A percentile compares a stretch with the other conserved stretches of the same genome.
Evolutionary conservation across 345 rosid species (phyloP).

Genomic region (Combretum micranthum): DNA sequence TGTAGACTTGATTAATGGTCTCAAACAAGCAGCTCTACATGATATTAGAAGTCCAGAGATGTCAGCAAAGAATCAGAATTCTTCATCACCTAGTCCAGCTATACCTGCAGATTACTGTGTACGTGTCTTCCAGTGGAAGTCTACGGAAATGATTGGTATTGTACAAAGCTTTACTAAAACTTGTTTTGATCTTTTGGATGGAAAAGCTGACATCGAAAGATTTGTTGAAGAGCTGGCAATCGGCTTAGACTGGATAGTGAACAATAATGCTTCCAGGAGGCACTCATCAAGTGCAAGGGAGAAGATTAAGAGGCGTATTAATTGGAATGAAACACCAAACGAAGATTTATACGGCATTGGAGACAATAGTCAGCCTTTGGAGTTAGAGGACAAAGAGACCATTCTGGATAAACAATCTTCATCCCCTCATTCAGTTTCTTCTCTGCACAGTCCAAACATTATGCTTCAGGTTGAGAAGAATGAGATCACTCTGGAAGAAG

Average conservation of each 20-base stretch:
- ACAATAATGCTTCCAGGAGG: slow-evolving; percentile 20
- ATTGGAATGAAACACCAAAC: slow-evolving; percentile 20
- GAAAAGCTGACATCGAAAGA: slow-evolving; percentile 22
- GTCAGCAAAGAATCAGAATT: slow-evolving; percentile 12
- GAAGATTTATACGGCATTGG: slow-evolving; percentile 15
- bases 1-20: slow-evolving; percentile 30
- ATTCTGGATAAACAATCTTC: no score
- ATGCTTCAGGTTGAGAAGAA: neutral
- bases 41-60: slow-evolving; percentile 1
- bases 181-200: slow-evolving; percentile 31
- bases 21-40: slow-evolving; percentile 14
- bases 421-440: no score
- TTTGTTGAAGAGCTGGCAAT: slow-evolving; percentile 32
- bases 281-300: slow-evolving; percentile 45
- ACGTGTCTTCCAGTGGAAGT: slow-evolving; percentile 38
- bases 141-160: slow-evolving; percentile 28
- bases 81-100: slow-evolving; percentile 3
- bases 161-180: slow-evolving; percentile 24
- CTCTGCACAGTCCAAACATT: no score
- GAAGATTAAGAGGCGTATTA: slow-evolving; percentile 55
- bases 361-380: slow-evolving; percentile 5
- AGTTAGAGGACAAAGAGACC: neutral
- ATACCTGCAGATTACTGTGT: slow-evolving; percentile 22
- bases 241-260: slow-evolving; percentile 40
- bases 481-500: slow-evolving; percentile 21